Percentiles rank a stretch among this genome's conserved stretches.
Conservation (phyloP, 345 rosid species). For the Hypericum perforatum region DNA sequence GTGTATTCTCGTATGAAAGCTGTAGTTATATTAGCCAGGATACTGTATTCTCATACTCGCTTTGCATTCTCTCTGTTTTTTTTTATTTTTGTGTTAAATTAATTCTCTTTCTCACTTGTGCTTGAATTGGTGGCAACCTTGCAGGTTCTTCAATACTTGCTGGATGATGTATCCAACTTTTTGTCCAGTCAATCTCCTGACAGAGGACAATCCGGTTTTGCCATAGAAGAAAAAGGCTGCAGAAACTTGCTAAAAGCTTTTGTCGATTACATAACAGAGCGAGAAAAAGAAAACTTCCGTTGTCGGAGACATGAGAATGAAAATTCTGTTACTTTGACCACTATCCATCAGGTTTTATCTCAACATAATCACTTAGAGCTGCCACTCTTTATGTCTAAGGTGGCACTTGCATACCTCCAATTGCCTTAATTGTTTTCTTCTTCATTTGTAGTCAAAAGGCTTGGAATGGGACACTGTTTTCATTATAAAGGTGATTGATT, state of each 20-base stretch:
- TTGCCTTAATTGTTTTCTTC: slow-evolving; percentile 9
- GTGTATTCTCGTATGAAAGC: too few relatives aligned
- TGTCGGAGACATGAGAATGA: slow-evolving; percentile 61
- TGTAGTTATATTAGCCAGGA: too few relatives aligned
- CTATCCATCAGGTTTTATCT: slow-evolving; percentile 82
- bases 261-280: slow-evolving; percentile 46
- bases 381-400: neutral
- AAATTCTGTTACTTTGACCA: slow-evolving; percentile 81
- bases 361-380: neutral
- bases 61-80: too few relatives aligned
- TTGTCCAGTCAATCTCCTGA: slow-evolving; percentile 36
- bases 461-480: slow-evolving; percentile 94
- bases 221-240: slow-evolving; percentile 50
- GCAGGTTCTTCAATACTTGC: slow-evolving; percentile 80
- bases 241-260: slow-evolving; percentile 40
- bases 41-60: too few relatives aligned
- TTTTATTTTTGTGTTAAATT: too few relatives aligned
- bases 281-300: slow-evolving; percentile 67
- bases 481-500: slow-evolving; percentile 64
- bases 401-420: slow-evolving; percentile 1
- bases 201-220: slow-evolving; percentile 19
- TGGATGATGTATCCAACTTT: slow-evolving; percentile 79
- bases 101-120: too few relatives aligned
- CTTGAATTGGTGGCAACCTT: slow-evolving; percentile 4
- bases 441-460: slow-evolving; percentile 80